Base-by-base conservation (phyloP, 2,329 filamentous ascomycete species). In the Phaeosphaeriaceae sp. region DNA sequence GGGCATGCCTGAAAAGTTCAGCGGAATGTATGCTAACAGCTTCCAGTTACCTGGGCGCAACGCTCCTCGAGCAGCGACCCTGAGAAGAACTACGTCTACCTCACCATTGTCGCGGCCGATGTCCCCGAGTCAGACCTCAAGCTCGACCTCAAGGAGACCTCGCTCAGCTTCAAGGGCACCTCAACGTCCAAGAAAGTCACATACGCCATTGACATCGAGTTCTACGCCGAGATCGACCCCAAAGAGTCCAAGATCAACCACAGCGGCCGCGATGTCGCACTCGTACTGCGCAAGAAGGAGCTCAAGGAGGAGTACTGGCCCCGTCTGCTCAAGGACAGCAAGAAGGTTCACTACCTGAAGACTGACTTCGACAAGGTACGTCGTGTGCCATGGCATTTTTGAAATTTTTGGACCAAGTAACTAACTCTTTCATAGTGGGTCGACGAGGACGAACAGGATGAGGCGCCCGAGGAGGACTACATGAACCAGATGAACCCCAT, bases 361-460 rank as follows among this genome's bases (percentile, higher is more conserved):
- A 98, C 95, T 66, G 91, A 99, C 83, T 99, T 99, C 73, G 93
- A 97, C 84, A 97, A 97, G 90, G 88, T 90, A 78, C 60, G 84
- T 70, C 13, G 13, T 1, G n/a, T n/a, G 27, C 13, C 1, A 42
- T 22, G 17, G n/a, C 11, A 22, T 41, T 2, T 15, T 40, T 24
- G 3, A 7, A 24, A 2, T 33, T 17, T 17, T 19, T 9, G 20
- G 7, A 24, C 9, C 13, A 17, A 7, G 48, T 6, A 24, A 41
- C 40, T 45, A 46, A 45, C 25, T 31, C 36, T 9, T 7, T 7
- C 60, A 20, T 42, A 89, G 87, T 97, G 93, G 93, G 91, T 97
- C 73, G 93, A 97, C 70, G 92, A 97, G 87, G 93, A 99, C 77
- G 95, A 99, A 87, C 95, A 99, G 84, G 91, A 98, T 76, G 93